Percentiles rank a stretch among this genome's conserved stretches.
Conservation (phyloP, 1,284 basidiomycete species). For the Ganoderma sinense region DNA sequence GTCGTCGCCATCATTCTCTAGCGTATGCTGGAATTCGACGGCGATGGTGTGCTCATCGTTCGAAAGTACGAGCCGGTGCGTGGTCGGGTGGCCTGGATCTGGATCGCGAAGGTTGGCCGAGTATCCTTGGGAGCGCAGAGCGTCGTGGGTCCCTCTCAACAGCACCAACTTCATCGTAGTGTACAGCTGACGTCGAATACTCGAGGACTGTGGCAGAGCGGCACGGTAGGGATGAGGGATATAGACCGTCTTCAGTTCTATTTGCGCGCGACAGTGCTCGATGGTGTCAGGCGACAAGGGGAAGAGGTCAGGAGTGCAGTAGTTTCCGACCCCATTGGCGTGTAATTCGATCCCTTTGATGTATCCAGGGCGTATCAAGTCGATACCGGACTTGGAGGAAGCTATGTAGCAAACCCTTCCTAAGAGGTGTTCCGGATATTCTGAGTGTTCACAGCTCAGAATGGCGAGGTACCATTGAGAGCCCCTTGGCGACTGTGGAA, state of each 20-base stretch:
- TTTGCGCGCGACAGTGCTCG: too few relatives aligned
- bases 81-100: not conserved
- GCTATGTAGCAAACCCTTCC: not conserved
- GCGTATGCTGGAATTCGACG: not conserved
- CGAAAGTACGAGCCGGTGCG: not conserved
- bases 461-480: not conserved
- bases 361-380: not conserved
- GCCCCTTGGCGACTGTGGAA: not conserved
- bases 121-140: slow-evolving; percentile 2
- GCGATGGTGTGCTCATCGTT: not conserved
- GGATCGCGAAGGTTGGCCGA: not conserved
- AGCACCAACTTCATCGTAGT: not conserved
- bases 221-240: not conserved
- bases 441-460: not conserved
- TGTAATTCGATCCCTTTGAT: too few relatives aligned
- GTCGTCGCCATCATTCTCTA: not conserved
- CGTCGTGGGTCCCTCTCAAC: too few relatives aligned
- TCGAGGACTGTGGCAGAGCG: not conserved
- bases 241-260: not conserved
- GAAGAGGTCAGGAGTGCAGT: not conserved
- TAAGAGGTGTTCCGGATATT: not conserved
- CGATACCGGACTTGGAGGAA: not conserved
- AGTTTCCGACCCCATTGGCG: too few relatives aligned
- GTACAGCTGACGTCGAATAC: not conserved
- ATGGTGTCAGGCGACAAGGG: not conserved